Conservation (phyloP, 2,329 filamentous ascomycete species). For the Scytalidium lignicola region DNA sequence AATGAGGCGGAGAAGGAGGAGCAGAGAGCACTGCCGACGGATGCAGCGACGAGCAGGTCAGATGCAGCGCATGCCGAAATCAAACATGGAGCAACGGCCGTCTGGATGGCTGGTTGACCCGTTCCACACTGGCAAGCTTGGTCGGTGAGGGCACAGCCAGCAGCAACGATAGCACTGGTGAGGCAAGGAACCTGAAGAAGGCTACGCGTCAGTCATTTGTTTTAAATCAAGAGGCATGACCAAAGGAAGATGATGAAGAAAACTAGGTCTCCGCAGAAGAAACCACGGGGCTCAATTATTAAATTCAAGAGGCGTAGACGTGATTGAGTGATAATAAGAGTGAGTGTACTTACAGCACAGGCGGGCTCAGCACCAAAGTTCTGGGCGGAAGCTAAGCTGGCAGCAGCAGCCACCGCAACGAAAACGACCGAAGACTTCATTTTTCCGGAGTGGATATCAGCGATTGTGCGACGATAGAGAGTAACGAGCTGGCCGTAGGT, state of each 20-base stretch:
- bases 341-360: conserved; percentile 35
- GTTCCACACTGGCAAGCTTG: conserved; percentile 34
- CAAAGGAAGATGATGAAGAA: too few species aligned
- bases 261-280: too few species aligned
- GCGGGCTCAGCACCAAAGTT: conserved; percentile 30
- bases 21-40: conserved; percentile 29
- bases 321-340: neutral
- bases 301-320: too few species aligned
- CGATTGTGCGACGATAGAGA: neutral
- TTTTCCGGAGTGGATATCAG: conserved; percentile 15
- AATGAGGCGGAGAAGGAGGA: conserved; percentile 22
- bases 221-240: too few species aligned
- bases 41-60: conserved; percentile 28
- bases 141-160: conserved; percentile 33
- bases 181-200: conserved; percentile 29
- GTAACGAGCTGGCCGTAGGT: neutral
- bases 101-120: conserved; percentile 24
- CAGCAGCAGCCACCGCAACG: conserved; percentile 28
- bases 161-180: conserved; percentile 27
- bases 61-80: conserved; percentile 27
- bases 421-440: conserved; percentile 36
- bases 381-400: conserved; percentile 35
- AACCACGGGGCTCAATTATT: too few species aligned
- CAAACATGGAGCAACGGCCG: conserved; percentile 25
- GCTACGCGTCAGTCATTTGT: neutral